Evolutionary conservation across 305 asterid species (phyloP).

Genomic region (Caryopteris hybrid): DNA sequence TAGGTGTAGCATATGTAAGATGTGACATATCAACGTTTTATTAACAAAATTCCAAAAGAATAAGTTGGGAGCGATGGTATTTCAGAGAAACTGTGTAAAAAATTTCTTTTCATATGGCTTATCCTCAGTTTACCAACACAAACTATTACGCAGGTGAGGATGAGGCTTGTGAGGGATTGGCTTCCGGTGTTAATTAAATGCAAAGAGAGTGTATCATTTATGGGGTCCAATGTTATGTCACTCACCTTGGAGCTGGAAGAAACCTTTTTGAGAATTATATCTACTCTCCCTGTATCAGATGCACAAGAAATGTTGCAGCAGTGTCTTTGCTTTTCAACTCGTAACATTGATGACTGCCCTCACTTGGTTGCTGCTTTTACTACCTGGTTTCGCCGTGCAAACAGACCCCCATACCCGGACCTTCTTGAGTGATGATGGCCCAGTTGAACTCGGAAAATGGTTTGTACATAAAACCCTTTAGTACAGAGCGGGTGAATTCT

Average conservation of each 20-base stretch:
- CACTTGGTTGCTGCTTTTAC: slow-evolving; percentile 77
- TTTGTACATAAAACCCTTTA: background rate
- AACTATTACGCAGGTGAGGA: slow-evolving; percentile 45
- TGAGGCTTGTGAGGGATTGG: slow-evolving; percentile 80
- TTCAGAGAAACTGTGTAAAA: background rate
- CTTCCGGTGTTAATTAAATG: slow-evolving; percentile 79
- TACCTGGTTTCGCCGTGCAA: slow-evolving; percentile 89
- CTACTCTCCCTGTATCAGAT: slow-evolving; percentile 72
- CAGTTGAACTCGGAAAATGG: background rate
- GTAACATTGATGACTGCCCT: slow-evolving; percentile 76
- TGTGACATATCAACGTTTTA: no score
- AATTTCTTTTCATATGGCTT: background rate
- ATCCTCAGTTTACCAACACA: background rate
- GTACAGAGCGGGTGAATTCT: no score
- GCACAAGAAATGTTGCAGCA: slow-evolving; percentile 66
- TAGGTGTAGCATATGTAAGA: no score
- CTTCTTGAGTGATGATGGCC: background rate
- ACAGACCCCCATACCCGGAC: slow-evolving; percentile 28
- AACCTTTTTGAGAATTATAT: slow-evolving; percentile 68
- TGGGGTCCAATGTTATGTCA: slow-evolving; percentile 46
- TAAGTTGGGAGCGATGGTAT: no score
- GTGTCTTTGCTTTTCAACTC: slow-evolving; percentile 81
- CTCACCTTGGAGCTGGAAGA: slow-evolving; percentile 70
- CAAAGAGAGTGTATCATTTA: slow-evolving; percentile 49
- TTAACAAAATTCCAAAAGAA: no score